Evolutionary conservation across 2,329 filamentous ascomycete species (phyloP).

Genomic region (Aspergillus nomiae): DNA sequence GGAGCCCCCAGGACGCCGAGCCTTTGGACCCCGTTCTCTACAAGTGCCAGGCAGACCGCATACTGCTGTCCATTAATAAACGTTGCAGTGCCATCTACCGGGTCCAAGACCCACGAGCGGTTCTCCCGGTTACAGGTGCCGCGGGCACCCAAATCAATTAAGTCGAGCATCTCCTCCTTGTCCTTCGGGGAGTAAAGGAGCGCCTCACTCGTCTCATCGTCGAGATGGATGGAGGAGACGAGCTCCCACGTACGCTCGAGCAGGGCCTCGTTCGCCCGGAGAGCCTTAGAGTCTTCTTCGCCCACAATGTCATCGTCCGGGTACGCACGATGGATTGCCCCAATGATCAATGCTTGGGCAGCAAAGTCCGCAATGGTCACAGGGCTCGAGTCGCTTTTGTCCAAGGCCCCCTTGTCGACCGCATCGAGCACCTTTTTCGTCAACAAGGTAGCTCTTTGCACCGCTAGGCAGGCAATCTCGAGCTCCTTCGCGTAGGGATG

Average conservation of each 20-base stretch:
- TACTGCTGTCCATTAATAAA: conserved; percentile 65
- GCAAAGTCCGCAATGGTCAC: conserved; percentile 68
- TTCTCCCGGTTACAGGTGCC: conserved; percentile 43
- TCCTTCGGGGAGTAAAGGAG: conserved; percentile 45
- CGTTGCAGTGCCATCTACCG: conserved; percentile 65
- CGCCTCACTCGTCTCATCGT: conserved; percentile 34
- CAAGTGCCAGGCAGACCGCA: conserved; percentile 60
- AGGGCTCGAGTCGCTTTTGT: conserved; percentile 61
- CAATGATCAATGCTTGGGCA: conserved; percentile 63
- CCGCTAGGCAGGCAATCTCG: conserved; percentile 45
- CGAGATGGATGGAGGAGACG: conserved; percentile 43
- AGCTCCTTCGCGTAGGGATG: conserved; percentile 39
- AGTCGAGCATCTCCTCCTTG: conserved; percentile 59
- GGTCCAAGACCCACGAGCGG: conserved; percentile 64
- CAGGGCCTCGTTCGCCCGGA: conserved; percentile 53
- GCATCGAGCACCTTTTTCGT: conserved; percentile 57
- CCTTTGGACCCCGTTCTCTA: conserved; percentile 59
- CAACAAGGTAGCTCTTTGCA: conserved; percentile 59
- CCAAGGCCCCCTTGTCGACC: conserved; percentile 54
- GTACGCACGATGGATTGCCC: conserved; percentile 56
- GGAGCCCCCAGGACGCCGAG: conserved; percentile 65
- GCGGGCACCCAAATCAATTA: conserved; percentile 61
- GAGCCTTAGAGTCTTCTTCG: conserved; percentile 59
- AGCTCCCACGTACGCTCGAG: conserved; percentile 59
- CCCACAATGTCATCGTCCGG: conserved; percentile 62